These are phyloP conservation scores for Volvariella surrecta DNA, from an alignment of 1,284 basidiomycete species.

Conservation along the genomic window DNA sequence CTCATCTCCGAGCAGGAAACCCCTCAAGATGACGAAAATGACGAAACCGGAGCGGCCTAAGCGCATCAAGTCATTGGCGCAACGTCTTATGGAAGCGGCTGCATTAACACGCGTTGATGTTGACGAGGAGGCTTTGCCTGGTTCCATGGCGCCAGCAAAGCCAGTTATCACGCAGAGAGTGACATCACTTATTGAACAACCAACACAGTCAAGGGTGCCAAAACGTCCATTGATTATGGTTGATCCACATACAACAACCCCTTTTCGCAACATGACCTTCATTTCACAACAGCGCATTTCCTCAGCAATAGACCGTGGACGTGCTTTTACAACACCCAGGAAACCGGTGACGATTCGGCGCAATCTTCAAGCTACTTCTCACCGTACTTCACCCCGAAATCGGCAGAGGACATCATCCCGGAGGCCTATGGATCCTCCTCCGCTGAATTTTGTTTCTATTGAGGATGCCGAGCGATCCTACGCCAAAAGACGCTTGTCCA, in stretches of 20 bases:
- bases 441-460: neutral
- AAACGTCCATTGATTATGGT: constrained; percentile 1
- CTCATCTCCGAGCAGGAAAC: neutral
- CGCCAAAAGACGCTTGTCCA: neutral
- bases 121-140: neutral
- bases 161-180: no score
- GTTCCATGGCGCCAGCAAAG: no score
- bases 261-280: constrained; percentile 1
- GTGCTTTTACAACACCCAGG: no score
- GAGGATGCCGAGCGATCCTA: neutral
- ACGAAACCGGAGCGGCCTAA: neutral
- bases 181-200: no score
- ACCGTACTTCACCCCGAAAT: neutral
- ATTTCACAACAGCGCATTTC: no score
- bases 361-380: no score
- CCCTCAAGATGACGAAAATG: neutral
- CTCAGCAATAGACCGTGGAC: no score
- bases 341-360: no score
- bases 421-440: neutral
- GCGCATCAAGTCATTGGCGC: neutral
- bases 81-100: neutral
- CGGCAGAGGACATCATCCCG: neutral
- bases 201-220: neutral
- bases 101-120: neutral
- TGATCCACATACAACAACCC: constrained; percentile 1